A percentile compares a stretch with the other conserved stretches of the same genome.
These are phyloP conservation scores for Penicillium daleae DNA, from an alignment of 495 filamentous ascomycete species.

Conservation along the genomic window DNA sequence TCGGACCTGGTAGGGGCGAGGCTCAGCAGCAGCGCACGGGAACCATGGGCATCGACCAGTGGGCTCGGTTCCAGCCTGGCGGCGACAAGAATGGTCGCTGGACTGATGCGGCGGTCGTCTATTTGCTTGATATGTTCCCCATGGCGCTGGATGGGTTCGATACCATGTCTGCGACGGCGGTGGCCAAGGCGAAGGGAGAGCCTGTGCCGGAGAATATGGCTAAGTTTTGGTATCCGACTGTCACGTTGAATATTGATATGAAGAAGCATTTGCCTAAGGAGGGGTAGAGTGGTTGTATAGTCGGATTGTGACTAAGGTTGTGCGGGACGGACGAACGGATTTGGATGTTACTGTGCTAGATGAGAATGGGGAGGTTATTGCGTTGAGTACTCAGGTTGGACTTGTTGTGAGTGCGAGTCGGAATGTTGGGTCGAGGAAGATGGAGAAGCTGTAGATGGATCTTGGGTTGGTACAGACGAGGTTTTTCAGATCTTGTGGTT, in stretches of 20 bases:
- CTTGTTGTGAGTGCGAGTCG: constrained; percentile 59
- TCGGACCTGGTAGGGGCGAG: constrained; percentile 50
- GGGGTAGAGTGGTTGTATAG: constrained; percentile 70
- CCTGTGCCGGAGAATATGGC: constrained; percentile 25
- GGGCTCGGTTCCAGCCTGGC: constrained; percentile 57
- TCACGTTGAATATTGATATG: constrained; percentile 69
- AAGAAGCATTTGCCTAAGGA: constrained; percentile 62
- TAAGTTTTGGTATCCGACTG: constrained; percentile 77
- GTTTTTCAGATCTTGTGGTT: no score
- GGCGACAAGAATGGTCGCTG: constrained; percentile 51
- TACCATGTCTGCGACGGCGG: constrained; percentile 31
- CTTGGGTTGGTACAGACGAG: background rate
- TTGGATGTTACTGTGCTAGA: constrained; percentile 65
- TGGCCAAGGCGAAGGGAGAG: constrained; percentile 24
- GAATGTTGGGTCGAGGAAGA: constrained; percentile 49
- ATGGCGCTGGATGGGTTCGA: constrained; percentile 56
- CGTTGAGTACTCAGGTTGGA: constrained; percentile 64
- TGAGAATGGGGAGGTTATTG: constrained; percentile 59
- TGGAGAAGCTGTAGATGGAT: constrained; percentile 37
- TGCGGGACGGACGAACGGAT: constrained; percentile 67
- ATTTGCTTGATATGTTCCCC: constrained; percentile 66
- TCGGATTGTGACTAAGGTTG: constrained; percentile 58
- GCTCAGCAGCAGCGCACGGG: constrained; percentile 39
- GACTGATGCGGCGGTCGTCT: constrained; percentile 60
- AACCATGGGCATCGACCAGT: constrained; percentile 60